Evolutionary conservation across 2,329 filamentous ascomycete species (phyloP), one percentile per base, ranked within the genome.

Genomic region (Cordyceps cicadae): DNA sequence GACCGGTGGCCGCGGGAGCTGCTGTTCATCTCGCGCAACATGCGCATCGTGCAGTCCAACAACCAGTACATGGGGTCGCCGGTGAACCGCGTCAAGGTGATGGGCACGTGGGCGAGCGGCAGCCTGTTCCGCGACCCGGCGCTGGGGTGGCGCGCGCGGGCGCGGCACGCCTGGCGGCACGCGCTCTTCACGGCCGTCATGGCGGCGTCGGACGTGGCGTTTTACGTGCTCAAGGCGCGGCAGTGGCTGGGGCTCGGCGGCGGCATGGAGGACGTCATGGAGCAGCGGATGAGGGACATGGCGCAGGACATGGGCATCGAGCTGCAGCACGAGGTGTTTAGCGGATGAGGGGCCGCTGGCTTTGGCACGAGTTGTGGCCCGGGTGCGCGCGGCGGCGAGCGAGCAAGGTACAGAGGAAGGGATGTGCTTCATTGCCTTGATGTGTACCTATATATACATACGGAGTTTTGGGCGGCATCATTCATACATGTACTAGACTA

Each of bases 201-300:
- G 66, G 76, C 90, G 17, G 79, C 83, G 5, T 89, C 86, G 17
- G 94, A 97, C 72, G 70, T 95, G 0, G 84, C 88, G 12, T 99
- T 96, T 72, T 95, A 89, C 72, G 88, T 88, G 67, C 88, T 86
- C 67, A 90, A 89, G 75, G 55, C 95, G 7, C 82, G 85, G 66
- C 92, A 97, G 76, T 82, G 84, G 71, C 70, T 97, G 14, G 89
- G 90, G 0, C 73, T 86, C 3, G 91, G 92, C 0, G 81, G 86
- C 11, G 92, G 92, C 0, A 94, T 97, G 89, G 94, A 97, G 71
- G 93, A 97, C 70, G 91, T 93, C 71, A 86, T 97, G 63, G 94
- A 97, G 78, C 82, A 83, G 69, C 83, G 88, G 67, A 95, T 97
- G 92, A 87, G 84, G 74, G 83, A 81, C 61, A 89, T 97, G 80